These are phyloP conservation scores for Umbelopsis sp. DNA, from an alignment of 192 early-diverging fungal species.

Conservation along the genomic window DNA sequence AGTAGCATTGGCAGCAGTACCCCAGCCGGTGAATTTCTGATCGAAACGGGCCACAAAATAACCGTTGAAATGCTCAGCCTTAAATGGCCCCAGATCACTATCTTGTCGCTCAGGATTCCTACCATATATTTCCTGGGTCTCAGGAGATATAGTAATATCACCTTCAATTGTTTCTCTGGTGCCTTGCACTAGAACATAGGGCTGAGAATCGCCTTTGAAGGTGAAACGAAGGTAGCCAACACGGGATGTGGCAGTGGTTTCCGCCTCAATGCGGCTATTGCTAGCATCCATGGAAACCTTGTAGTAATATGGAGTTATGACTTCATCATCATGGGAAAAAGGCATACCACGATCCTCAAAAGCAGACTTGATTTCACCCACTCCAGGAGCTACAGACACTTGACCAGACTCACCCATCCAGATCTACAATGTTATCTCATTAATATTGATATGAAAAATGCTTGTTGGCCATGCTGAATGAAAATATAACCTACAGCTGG, in stretches of 20 bases:
- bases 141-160: conserved; percentile 6
- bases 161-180: background rate
- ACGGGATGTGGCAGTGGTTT: conserved; percentile 2
- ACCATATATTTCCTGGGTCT: background rate
- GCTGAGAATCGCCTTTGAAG: background rate
- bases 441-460: background rate
- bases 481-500: background rate
- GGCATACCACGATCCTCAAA: conserved; percentile 5
- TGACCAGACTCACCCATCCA: conserved; percentile 17
- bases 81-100: background rate
- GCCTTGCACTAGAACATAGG: background rate
- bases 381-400: background rate
- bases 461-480: background rate
- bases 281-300: conserved; percentile 1
- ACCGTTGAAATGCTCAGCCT: background rate
- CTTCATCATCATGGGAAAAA: conserved; percentile 8
- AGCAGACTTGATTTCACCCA: background rate
- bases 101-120: conserved; percentile 11
- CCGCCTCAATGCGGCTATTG: background rate
- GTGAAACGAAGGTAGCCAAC: conserved; percentile 4
- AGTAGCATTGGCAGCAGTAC: background rate
- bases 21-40: background rate
- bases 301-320: conserved; percentile 1
- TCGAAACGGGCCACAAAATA: conserved; percentile 14
- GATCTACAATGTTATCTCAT: background rate